Evolutionary conservation across 768 basidiomycete genomes (phyloP), one percentile per base, ranked within the genome.

Genomic region (Amanita subjunquillea): DNA sequence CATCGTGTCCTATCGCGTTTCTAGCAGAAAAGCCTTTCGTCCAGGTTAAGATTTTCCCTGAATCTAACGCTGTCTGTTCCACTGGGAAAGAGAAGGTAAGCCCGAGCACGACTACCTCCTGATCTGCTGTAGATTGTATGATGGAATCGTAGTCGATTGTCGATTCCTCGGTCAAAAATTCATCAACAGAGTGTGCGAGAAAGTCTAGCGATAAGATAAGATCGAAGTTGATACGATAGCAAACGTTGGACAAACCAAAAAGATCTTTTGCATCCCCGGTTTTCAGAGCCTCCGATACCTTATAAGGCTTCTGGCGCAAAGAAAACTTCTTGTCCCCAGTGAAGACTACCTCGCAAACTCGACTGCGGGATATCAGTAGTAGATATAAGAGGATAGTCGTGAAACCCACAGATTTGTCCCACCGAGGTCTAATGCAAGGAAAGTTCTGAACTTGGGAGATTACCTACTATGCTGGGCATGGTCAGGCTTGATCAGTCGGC

Each of bases 71-170:
- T 0, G 91, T 92, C 65, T 99, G 96, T 61, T 96, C 91, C 27
- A 98, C 96, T 2, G 96, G 96, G 73, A 97, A 96, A 27, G 90
- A 93, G 67, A 98, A 99, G 0, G 96, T 98, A 48, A 99, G 77
- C 7, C 95, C 96, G 2, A 99, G 83, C 46, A 73, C 69, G 7
- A 79, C 70, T 2, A 68, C 59, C 58, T 76, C 70, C 1, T 65
- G 59, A 15, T 56, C 58, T 10, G 55, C 54, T 17, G 43, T 53
- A 15, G 55, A 54, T 42, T 60, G 62, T 47, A 58, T 52, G 29
- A 63, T 61, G 8, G 65, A 58, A 20, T 63, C 59, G 52, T 76
- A 75, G 29, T 83, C 78, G 23, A 65, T 67, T 20, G 71, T 69
- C 30, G 75, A 68, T 53, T 74, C 70, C 12, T 67, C 71, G 12